Percentiles rank a stretch among this genome's conserved stretches.
Conservation (phyloP, 164 flowering plant genomes). For the Malania oleifera region DNA sequence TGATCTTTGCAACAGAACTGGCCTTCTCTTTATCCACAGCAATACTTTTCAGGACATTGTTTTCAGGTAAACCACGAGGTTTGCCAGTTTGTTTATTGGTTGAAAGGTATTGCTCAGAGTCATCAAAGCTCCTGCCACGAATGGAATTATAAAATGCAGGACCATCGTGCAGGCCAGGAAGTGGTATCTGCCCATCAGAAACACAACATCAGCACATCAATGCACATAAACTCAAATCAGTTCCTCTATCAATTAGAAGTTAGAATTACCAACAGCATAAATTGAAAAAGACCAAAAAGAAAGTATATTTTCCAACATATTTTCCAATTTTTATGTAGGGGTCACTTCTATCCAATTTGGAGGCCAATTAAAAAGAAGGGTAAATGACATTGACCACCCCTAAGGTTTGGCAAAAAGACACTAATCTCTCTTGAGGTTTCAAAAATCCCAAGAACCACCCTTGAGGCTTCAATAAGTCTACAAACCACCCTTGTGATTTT, state of each 20-base stretch:
- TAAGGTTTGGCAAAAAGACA: too few relatives aligned
- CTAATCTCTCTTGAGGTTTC: too few relatives aligned
- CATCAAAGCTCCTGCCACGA: slow-evolving; percentile 73
- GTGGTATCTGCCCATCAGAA: slow-evolving; percentile 42
- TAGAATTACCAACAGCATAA: too few relatives aligned
- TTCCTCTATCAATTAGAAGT: too few relatives aligned
- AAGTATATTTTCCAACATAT: too few relatives aligned
- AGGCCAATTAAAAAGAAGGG: too few relatives aligned
- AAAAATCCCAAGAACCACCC: too few relatives aligned
- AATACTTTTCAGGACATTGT: slow-evolving; percentile 31
- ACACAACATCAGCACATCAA: background rate
- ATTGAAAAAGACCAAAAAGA: background rate
- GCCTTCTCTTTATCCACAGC: slow-evolving; percentile 38
- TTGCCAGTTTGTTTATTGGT: slow-evolving; percentile 39
- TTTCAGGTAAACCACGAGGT: slow-evolving; percentile 37
- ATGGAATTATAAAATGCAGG: slow-evolving; percentile 37
- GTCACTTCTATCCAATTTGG: too few relatives aligned
- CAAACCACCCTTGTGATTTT: too few relatives aligned
- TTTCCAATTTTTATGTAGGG: too few relatives aligned
- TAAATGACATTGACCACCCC: too few relatives aligned
- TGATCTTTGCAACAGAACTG: slow-evolving; percentile 45
- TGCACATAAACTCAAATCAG: background rate
- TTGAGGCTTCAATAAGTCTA: too few relatives aligned
- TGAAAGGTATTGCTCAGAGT: slow-evolving; percentile 51
- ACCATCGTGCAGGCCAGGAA: slow-evolving; percentile 35